Evolutionary conservation across 2,329 filamentous ascomycete genomes (phyloP), one percentile per base, ranked within the genome.

Genomic region (Stagonosporopsis tanaceti): DNA sequence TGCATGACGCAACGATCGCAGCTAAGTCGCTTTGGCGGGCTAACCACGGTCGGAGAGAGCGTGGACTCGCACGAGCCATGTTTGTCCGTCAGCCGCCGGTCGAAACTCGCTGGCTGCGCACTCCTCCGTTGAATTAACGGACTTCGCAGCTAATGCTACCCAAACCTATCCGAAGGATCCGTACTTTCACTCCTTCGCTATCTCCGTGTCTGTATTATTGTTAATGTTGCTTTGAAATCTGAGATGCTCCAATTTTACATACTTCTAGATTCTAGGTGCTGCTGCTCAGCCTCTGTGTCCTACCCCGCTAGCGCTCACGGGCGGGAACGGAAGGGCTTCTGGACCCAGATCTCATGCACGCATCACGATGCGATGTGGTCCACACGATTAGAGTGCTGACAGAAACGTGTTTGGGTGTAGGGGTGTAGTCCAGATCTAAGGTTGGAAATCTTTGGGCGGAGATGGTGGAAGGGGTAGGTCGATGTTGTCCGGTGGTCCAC

Each of bases 321-420:
- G 54, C 48, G 48, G 54, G 54, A 57, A 57, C 53, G 53, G 47
- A 37, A 57, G 38, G 27, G 39, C 54, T 39, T 57, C 54, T 57
- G 48, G 54, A 20, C 45, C 54, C 44, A 53, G 54, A 53, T 57
- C 50, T 48, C 39, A 47, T 53, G 44, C 54, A 53, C 22, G 54
- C 51, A 48, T n/a, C 17, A 22, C 54, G 47, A 52, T 57, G 35
- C 20, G 37, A 39, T 39, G 30, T 40, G 48, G 54, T 35, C 48
- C 54, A 45, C 44, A 53, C 34, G 20, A 48, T 53, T 57, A 57
- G 34, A 41, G 48, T 57, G 50, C 48, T 57, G 48, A 53, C 54
- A 57, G 50, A 44, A 48, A 52, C 48, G 38, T 52, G 38, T 47
- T 24, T 17, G 38, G 35, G 22, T 39, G 45, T 55, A 50, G 39